Conservation (phyloP, 2,329 filamentous ascomycete species). For the Grosmannia huntii region DNA sequence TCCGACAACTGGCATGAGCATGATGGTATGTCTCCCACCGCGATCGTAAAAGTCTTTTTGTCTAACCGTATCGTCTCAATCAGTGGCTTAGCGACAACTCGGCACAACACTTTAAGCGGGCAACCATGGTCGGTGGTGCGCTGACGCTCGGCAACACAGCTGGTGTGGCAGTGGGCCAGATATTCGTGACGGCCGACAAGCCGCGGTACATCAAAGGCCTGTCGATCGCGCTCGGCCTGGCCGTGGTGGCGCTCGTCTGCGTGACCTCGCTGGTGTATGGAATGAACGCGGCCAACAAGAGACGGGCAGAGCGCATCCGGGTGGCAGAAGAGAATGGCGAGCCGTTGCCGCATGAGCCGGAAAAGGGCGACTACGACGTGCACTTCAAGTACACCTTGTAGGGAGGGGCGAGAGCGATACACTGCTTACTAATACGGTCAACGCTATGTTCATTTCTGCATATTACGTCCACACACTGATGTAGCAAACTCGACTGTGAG, state of each 20-base stretch:
- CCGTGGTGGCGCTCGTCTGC: background rate
- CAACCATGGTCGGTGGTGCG: slow-evolving; percentile 19
- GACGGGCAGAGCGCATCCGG: background rate
- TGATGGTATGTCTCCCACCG: slow-evolving; percentile 15
- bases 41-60: background rate
- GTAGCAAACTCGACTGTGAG: too few relatives aligned
- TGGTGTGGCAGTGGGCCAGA: slow-evolving; percentile 14
- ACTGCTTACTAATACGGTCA: too few relatives aligned
- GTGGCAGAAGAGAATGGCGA: background rate
- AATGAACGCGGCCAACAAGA: background rate
- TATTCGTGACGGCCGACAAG: slow-evolving; percentile 12
- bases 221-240: background rate
- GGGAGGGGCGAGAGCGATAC: too few relatives aligned
- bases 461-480: too few relatives aligned
- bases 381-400: slow-evolving; percentile 1
- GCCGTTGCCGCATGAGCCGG: background rate
- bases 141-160: slow-evolving; percentile 16
- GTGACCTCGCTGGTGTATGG: background rate
- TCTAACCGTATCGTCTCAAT: background rate
- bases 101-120: slow-evolving; percentile 33
- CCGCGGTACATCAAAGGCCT: slow-evolving; percentile 11
- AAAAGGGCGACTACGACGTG: slow-evolving; percentile 3
- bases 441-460: too few relatives aligned
- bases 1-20: slow-evolving; percentile 20
- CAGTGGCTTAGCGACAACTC: slow-evolving; percentile 34